Evolutionary conservation across 2,329 filamentous ascomycete species (phyloP).

Genomic region (Curvularia spicifera): DNA sequence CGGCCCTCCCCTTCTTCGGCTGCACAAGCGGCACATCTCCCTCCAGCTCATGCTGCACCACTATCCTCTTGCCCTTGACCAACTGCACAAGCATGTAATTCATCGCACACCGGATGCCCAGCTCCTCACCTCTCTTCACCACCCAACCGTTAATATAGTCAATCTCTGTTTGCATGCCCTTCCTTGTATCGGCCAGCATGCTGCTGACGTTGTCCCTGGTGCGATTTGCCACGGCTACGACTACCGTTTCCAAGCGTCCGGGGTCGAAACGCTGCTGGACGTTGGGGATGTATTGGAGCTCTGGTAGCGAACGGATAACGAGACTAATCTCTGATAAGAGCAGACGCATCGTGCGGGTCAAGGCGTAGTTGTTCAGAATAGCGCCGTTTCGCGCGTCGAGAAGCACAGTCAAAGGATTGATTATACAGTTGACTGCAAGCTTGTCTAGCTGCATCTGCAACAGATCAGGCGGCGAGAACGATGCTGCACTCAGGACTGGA

Average conservation of each 20-base stretch:
- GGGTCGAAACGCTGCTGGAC: conserved; percentile 65
- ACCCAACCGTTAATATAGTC: conserved; percentile 91
- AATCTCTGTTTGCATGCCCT: conserved; percentile 72
- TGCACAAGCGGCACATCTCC: conserved; percentile 50
- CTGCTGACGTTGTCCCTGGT: conserved; percentile 66
- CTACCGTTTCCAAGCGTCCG: conserved; percentile 66
- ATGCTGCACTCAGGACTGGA: conserved; percentile 66
- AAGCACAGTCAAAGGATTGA: conserved; percentile 82
- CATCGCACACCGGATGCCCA: conserved; percentile 73
- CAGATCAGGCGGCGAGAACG: conserved; percentile 66
- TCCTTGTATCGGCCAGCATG: conserved; percentile 71
- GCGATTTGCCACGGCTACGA: conserved; percentile 60
- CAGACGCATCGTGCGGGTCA: conserved; percentile 70
- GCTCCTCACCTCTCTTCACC: conserved; percentile 70
- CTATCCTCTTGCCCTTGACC: conserved; percentile 71
- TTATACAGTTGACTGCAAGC: conserved; percentile 74
- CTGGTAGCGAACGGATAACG: conserved; percentile 76
- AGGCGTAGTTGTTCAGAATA: conserved; percentile 69
- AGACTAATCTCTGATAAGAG: conserved; percentile 76
- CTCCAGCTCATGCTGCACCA: conserved; percentile 51
- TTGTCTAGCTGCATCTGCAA: conserved; percentile 78
- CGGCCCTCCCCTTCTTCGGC: conserved; percentile 9
- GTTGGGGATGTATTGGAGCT: conserved; percentile 68
- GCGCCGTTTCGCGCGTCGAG: conserved; percentile 77
- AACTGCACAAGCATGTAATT: conserved; percentile 76